Conservation (phyloP, 78 protist genomes). For the Dictyostelium purpureum region DNA sequence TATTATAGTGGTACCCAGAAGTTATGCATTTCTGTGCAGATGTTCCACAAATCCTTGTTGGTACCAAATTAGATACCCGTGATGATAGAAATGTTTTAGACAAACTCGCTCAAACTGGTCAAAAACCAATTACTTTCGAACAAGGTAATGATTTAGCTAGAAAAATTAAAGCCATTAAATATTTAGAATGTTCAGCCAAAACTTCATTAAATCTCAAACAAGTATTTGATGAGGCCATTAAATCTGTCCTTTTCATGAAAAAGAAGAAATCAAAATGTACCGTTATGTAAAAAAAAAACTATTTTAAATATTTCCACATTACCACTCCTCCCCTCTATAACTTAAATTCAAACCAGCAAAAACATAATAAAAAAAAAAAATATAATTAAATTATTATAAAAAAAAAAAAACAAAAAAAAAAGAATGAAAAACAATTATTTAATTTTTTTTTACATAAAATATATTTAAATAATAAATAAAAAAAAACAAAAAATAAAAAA, state of each 20-base stretch:
- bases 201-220: slow-evolving; percentile 89
- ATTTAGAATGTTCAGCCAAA: slow-evolving; percentile 96
- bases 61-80: slow-evolving; percentile 92
- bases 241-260: slow-evolving; percentile 84
- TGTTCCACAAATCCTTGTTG: slow-evolving; percentile 93
- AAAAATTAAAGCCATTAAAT: slow-evolving; percentile 85
- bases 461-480: too few species aligned
- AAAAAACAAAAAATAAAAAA: too few species aligned
- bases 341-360: too few species aligned
- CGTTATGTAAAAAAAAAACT: slow-evolving; percentile 22
- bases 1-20: slow-evolving; percentile 92
- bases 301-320: too few species aligned
- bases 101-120: slow-evolving; percentile 56
- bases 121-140: slow-evolving; percentile 71
- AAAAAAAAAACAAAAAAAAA: too few species aligned
- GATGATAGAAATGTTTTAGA: slow-evolving; percentile 79
- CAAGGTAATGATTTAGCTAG: slow-evolving; percentile 82
- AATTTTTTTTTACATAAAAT: too few species aligned
- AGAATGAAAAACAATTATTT: too few species aligned
- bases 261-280: slow-evolving; percentile 51
- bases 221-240: slow-evolving; percentile 95
- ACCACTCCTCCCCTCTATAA: too few species aligned
- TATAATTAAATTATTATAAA: too few species aligned
- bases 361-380: too few species aligned
- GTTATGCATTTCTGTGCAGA: slow-evolving; percentile 92